A percentile compares a stretch with the other conserved stretches of the same genome.
phyloP scores from a whole-genome alignment of 768 basidiomycete species.

The Aureoboletus auriporus region DNA sequence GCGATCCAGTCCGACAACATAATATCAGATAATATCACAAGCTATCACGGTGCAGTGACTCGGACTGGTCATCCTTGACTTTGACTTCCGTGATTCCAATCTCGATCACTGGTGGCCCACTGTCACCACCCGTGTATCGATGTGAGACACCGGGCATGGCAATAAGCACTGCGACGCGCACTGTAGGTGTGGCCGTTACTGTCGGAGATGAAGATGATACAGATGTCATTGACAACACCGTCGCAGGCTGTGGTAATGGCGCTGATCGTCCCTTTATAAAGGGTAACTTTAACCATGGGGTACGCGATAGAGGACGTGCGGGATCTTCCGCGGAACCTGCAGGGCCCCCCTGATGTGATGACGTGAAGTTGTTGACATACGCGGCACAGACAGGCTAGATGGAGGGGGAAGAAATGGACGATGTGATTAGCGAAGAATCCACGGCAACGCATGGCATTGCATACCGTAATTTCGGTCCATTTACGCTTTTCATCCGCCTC shows the following conservation, averaged over 20 bases:
- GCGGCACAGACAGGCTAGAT: conserved; percentile 23
- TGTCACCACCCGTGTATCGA: conserved; percentile 15
- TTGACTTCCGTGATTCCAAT: conserved; percentile 27
- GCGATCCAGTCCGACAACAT: conserved; percentile 3
- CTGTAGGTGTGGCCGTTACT: conserved; percentile 13
- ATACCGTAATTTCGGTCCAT: conserved; percentile 29
- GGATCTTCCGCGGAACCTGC: background rate
- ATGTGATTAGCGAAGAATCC: background rate
- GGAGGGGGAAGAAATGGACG: background rate
- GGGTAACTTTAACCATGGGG: conserved; percentile 13
- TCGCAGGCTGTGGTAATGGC: conserved; percentile 9
- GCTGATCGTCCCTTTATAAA: conserved; percentile 14
- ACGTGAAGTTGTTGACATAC: conserved; percentile 12
- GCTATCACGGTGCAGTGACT: conserved; percentile 1
- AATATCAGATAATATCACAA: conserved; percentile 7
- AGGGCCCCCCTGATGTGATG: conserved; percentile 1
- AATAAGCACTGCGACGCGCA: conserved; percentile 41
- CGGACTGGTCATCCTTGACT: conserved; percentile 3
- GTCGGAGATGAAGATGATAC: conserved; percentile 9
- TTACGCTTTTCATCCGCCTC: conserved; percentile 17
- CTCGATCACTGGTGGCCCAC: conserved; percentile 31
- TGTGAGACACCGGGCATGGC: conserved; percentile 36
- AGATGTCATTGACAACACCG: conserved; percentile 1
- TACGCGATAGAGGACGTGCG: conserved; percentile 4
- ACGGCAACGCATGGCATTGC: background rate